phyloP scores from a whole-genome alignment of 805 yeast genomes.

The Sugiyamaella valdiviana region DNA sequence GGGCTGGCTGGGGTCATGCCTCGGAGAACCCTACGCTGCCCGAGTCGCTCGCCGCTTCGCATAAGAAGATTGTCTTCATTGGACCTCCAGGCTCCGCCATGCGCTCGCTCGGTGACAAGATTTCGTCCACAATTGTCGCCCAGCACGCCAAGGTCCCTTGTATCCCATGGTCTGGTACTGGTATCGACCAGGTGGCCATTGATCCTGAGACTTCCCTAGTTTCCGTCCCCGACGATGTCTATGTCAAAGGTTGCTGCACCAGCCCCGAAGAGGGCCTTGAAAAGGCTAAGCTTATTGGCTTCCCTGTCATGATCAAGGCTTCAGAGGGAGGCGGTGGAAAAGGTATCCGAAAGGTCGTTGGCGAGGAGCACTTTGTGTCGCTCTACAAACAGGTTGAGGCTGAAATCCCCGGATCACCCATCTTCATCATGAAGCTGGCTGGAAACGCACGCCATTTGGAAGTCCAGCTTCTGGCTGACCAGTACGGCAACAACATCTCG shows the following conservation, averaged over 20 bases:
- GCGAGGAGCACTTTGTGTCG: slow-evolving; percentile 67
- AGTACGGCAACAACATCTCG: slow-evolving; percentile 95
- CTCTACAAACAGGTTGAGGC: slow-evolving; percentile 90
- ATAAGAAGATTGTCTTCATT: slow-evolving; percentile 82
- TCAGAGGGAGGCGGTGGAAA: slow-evolving; percentile 99
- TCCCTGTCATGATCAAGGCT: slow-evolving; percentile 98
- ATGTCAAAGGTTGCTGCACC: slow-evolving; percentile 80
- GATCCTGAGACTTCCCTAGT: slow-evolving; percentile 72
- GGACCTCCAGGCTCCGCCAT: slow-evolving; percentile 99
- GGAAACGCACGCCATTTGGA: slow-evolving; percentile 97
- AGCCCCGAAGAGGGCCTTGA: slow-evolving; percentile 83
- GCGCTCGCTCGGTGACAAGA: slow-evolving; percentile 99
- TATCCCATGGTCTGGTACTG: slow-evolving; percentile 99
- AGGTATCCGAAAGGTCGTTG: slow-evolving; percentile 95
- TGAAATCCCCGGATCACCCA: slow-evolving; percentile 98
- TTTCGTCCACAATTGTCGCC: slow-evolving; percentile 96
- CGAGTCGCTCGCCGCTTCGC: slow-evolving; percentile 88
- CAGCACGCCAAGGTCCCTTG: slow-evolving; percentile 98
- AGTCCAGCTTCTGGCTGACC: slow-evolving; percentile 96
- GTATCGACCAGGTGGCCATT: slow-evolving; percentile 73
- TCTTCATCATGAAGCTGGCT: slow-evolving; percentile 94
- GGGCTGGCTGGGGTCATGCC: slow-evolving; percentile 99
- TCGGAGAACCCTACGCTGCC: slow-evolving; percentile 97
- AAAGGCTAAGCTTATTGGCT: slow-evolving; percentile 83
- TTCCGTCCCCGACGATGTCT: slow-evolving; percentile 77